Evolutionary conservation across 2,329 filamentous ascomycete genomes (phyloP).

Genomic region (Aspergillus ochraceus): DNA sequence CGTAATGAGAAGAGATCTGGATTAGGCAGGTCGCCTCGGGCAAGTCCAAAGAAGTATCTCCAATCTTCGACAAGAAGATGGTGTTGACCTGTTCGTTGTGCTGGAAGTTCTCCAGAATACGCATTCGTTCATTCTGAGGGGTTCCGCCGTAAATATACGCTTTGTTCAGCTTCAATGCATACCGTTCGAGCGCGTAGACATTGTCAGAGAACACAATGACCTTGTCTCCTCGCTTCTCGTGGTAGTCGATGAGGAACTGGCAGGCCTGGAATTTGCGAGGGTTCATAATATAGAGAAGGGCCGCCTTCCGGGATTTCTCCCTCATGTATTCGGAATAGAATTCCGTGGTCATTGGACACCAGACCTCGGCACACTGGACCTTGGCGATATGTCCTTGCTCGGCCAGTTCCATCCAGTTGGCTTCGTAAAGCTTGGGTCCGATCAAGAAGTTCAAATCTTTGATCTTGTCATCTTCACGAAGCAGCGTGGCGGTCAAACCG

Average conservation of each 20-base stretch:
- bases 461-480: conserved; percentile 98
- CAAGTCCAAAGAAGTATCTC: conserved; percentile 94
- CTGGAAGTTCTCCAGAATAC: conserved; percentile 91
- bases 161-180: conserved; percentile 80
- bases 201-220: conserved; percentile 99
- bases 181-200: conserved; percentile 84
- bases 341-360: conserved; percentile 98
- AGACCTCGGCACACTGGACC: conserved; percentile 97
- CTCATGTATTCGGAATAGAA: conserved; percentile 94
- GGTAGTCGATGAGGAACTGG: conserved; percentile 97
- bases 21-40: conserved; percentile 96
- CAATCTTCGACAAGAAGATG: conserved; percentile 95
- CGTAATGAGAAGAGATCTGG: conserved; percentile 96
- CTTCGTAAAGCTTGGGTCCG: conserved; percentile 94
- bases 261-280: conserved; percentile 95
- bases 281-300: conserved; percentile 91
- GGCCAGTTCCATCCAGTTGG: conserved; percentile 98
- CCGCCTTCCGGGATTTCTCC: conserved; percentile 65
- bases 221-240: conserved; percentile 92
- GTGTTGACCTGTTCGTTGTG: conserved; percentile 88
- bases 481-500: conserved; percentile 86
- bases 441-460: conserved; percentile 96
- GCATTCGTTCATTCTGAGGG: conserved; percentile 77
- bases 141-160: conserved; percentile 92
- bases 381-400: conserved; percentile 96